Conservation (phyloP, 768 basidiomycete species). For the Pholiota microspora region DNA sequence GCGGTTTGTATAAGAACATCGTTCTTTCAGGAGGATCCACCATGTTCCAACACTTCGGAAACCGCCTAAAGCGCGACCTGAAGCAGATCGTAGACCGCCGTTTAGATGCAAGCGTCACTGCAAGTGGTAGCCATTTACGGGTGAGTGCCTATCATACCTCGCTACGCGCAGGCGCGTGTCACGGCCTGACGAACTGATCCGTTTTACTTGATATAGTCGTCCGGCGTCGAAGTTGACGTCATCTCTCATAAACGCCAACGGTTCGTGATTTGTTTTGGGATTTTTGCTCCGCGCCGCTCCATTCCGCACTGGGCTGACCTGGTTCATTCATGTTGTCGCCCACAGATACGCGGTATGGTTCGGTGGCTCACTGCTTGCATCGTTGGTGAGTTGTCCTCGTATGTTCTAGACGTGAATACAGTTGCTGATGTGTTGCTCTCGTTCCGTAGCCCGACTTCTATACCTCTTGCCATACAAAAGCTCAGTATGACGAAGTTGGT, state of each 20-base stretch:
- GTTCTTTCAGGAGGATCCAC: conserved; percentile 96
- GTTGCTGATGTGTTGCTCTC: background rate
- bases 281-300: conserved; percentile 2
- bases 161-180: conserved; percentile 2
- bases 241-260: conserved; percentile 98
- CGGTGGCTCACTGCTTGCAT: conserved; percentile 92
- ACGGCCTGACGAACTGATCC: conserved; percentile 8
- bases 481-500: conserved; percentile 91
- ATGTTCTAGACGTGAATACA: no score
- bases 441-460: conserved; percentile 84
- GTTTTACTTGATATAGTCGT: conserved; percentile 54
- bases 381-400: conserved; percentile 57
- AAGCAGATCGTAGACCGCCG: conserved; percentile 92
- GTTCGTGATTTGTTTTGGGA: conserved; percentile 33
- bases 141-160: conserved; percentile 37
- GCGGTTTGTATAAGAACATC: conserved; percentile 99
- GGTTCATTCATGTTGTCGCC: conserved; percentile 8
- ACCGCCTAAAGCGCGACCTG: conserved; percentile 91
- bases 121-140: conserved; percentile 74
- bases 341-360: conserved; percentile 94
- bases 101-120: conserved; percentile 70
- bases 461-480: conserved; percentile 90
- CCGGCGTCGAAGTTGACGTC: conserved; percentile 96
- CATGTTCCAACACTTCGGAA: conserved; percentile 99
- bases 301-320: conserved; percentile 8